Base-by-base conservation (phyloP, 352 stramenopile species). In the Phytopythium delawarense region DNA sequence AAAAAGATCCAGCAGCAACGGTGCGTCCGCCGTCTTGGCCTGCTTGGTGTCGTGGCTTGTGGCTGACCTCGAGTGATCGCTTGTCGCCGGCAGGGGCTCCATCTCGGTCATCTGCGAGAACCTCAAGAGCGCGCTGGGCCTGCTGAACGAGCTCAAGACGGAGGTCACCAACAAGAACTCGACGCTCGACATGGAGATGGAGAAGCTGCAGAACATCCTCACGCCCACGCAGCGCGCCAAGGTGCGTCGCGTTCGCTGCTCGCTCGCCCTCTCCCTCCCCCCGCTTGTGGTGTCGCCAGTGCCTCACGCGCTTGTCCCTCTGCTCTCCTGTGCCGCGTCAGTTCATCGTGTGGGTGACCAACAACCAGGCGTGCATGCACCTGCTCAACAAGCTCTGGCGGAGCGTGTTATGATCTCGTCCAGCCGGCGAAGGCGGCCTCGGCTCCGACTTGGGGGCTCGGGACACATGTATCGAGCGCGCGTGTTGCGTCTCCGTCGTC, bases 311-410 rank as follows among this genome's bases (percentile, higher is more conserved):
- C 28, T 37, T 50, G 46, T 39, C 25, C 37, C 6, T 69, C 8
- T 39, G 56, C 55, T 63, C 49, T 42, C 16, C 46, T 39, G 62
- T 69, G 52, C 34, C 56, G 49, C 35, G 70, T 35, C 61, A 93
- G 76, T 98, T 98, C 73, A 96, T 98, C 52, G 88, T 98, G 30
- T 98, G 94, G 94, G 91, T 98, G 58, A 96, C 89, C 53, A 97
- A 98, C 74, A 98, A 98, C 69, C 88, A 92, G 59, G 94, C 94
- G 45, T 97, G 88, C 64, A 98, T 98, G 89, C 89, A 98, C 67
- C 85, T 98, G 76, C 79, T 98, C n/a, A 97, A 98, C 81, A 97
- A 98, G 76, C 75, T 98, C 58, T 98, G 94, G 94, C 92, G 83
- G 62, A 94, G 81, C 72, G 85, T 94, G 52, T 85, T 94, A 80